Evolutionary conservation across 257 asterid genomes (phyloP).

Genomic region (Gentiana dahurica): DNA sequence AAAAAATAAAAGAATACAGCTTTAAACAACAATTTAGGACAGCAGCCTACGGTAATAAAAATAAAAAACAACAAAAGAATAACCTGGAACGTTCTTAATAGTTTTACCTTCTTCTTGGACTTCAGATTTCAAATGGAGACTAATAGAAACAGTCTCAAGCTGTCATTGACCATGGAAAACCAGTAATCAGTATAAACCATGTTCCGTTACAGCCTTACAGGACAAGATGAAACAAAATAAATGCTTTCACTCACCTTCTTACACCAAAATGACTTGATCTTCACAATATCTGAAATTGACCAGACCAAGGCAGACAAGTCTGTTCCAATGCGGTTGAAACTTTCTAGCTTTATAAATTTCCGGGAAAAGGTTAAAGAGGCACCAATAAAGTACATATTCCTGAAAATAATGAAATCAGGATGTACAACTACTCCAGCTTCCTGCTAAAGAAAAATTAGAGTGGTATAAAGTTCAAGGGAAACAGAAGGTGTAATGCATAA

Average conservation of each 20-base stretch:
- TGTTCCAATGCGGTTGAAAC: conserved; percentile 21
- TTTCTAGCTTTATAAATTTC: conserved; percentile 41
- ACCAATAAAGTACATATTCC: conserved; percentile 23
- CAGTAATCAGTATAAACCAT: not conserved
- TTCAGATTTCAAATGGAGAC: conserved; percentile 24
- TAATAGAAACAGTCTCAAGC: conserved; percentile 44
- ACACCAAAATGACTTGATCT: conserved; percentile 35
- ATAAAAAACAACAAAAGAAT: not conserved
- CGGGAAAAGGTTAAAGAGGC: conserved; percentile 49
- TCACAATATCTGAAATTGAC: conserved; percentile 36
- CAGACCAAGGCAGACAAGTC: conserved; percentile 29
- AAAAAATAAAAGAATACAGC: too few relatives aligned
- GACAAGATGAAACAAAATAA: conserved; percentile 7
- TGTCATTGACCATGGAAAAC: conserved; percentile 15
- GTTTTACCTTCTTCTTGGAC: conserved; percentile 22
- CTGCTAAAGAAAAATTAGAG: conserved; percentile 24
- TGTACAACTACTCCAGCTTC: conserved; percentile 40
- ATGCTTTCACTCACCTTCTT: conserved; percentile 43
- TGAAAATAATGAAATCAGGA: conserved; percentile 43
- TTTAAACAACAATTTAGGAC: not conserved
- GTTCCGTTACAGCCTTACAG: not conserved
- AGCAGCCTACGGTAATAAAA: not conserved
- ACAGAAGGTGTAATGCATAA: not conserved
- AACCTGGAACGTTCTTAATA: conserved; percentile 30
- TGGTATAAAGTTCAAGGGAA: not conserved